Evolutionary conservation across 345 rosid species (phyloP), one percentile per base, ranked within the genome.

Genomic region (Rhodomyrtus tomentosa): DNA sequence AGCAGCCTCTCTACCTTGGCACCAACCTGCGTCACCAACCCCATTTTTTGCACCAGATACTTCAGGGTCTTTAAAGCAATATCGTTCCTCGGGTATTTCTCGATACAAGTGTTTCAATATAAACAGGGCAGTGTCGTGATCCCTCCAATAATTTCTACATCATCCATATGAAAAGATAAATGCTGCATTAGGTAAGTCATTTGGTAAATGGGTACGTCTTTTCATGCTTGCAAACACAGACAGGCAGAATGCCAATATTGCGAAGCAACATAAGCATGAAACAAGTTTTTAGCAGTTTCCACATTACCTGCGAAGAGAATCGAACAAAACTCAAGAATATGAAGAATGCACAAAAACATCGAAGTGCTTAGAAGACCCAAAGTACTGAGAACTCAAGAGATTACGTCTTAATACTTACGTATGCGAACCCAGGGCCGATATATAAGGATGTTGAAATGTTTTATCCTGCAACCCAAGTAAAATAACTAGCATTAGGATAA

Each of bases 91-190:
- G 50, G 92, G 94, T 84, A 95, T 93, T 58, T 92, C 94, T 25
- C 93, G 90, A 84, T 94, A 94, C 85, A 97, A 86, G 91, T 97
- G 97, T 87, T 93, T 94, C 88, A 97, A 88, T 83, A 97, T 94
- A 91, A 95, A 97, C 38, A 97, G 96, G 40, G 98, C 98, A 24
- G 99, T 94, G 83, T 97, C 99, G 27, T 83, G 50, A 88, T 97
- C 99, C 89, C 99, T 95, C 99, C 99, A 95, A 85, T 97, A 97
- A 91, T 97, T 97, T 88, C 99, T 97, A 97, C 87, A 80, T 51
- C 74, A 48, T n/a, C 59, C 55, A 83, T 40, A 49, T 50, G 10
- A 79, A 40, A 48, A 29, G 14, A 29, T 0, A 53, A 55, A 53
- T 52, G 29, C 50, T 50, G 27, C 36, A 50, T 54, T 25, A 45